Evolutionary conservation across 2,329 filamentous ascomycete species (phyloP).

Genomic region (Chaetomiaceae sp.): DNA sequence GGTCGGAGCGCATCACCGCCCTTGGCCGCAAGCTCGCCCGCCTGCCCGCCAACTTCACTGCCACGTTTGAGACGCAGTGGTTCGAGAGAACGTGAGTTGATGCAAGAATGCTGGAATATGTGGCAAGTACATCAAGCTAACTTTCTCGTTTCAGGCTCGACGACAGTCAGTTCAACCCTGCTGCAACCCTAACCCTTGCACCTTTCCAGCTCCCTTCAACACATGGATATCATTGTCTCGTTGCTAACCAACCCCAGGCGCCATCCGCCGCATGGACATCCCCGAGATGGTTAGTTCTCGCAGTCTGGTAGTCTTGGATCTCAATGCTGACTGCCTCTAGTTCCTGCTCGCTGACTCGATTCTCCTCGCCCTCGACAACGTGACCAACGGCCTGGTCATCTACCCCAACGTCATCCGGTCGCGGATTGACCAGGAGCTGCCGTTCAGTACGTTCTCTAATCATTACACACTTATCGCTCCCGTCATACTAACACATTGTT

Average conservation of each 20-base stretch:
- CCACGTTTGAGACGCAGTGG: slow-evolving; percentile 63
- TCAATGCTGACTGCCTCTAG: slow-evolving; percentile 30
- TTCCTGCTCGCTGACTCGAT: slow-evolving; percentile 67
- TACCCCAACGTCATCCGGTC: slow-evolving; percentile 69
- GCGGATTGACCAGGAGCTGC: slow-evolving; percentile 69
- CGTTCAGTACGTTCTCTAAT: slow-evolving; percentile 53
- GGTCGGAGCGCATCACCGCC: slow-evolving; percentile 42
- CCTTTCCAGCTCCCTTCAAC: neutral
- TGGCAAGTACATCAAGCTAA: neutral
- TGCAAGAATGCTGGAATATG: too few species aligned
- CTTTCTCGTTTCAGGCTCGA: slow-evolving; percentile 64
- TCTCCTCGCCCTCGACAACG: slow-evolving; percentile 62
- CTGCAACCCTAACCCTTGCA: slow-evolving; percentile 21
- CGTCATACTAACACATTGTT: neutral
- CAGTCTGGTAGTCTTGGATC: neutral
- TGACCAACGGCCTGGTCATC: slow-evolving; percentile 63
- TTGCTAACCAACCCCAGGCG: slow-evolving; percentile 30
- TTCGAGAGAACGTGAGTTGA: slow-evolving; percentile 26
- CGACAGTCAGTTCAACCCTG: slow-evolving; percentile 44
- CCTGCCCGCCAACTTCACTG: slow-evolving; percentile 44
- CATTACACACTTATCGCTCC: too few species aligned
- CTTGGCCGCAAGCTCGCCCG: slow-evolving; percentile 36
- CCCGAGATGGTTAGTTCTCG: slow-evolving; percentile 40
- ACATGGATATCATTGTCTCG: neutral
- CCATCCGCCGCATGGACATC: slow-evolving; percentile 60